Conservation (phyloP, 352 stramenopile genomes). For the Phytopythium delawarense region DNA sequence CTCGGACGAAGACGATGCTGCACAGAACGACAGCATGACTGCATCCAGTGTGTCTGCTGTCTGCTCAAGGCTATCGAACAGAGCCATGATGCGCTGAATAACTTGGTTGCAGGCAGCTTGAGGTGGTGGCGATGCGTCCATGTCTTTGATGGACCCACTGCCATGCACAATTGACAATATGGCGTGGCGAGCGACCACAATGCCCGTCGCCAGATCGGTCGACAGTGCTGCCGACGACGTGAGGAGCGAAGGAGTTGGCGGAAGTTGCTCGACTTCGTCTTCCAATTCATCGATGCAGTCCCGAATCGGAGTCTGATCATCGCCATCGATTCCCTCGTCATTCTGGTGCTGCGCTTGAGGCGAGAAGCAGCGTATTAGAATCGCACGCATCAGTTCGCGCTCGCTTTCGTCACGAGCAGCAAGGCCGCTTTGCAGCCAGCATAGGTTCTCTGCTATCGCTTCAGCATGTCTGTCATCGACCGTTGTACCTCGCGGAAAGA, state of each 20-base stretch:
- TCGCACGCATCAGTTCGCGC: slow-evolving; percentile 5
- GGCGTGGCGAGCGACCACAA: background rate
- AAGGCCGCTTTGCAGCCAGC: background rate
- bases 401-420: background rate
- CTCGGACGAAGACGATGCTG: background rate
- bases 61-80: background rate
- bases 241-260: background rate
- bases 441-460: background rate
- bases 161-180: background rate
- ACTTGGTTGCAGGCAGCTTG: background rate
- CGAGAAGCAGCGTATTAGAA: slow-evolving; percentile 9
- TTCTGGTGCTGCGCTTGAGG: background rate
- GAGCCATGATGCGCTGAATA: background rate
- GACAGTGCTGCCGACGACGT: background rate
- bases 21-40: background rate
- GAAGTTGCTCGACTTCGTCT: background rate
- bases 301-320: too few species aligned
- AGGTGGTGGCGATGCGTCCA: background rate
- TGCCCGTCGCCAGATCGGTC: background rate
- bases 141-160: background rate
- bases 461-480: slow-evolving; percentile 1
- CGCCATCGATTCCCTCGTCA: background rate
- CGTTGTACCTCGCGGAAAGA: background rate
- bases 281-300: background rate
- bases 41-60: background rate